These are phyloP conservation scores for Mesotaenium endlicherianum DNA, from an alignment of 139 green algal genomes.

Conservation along the genomic window DNA sequence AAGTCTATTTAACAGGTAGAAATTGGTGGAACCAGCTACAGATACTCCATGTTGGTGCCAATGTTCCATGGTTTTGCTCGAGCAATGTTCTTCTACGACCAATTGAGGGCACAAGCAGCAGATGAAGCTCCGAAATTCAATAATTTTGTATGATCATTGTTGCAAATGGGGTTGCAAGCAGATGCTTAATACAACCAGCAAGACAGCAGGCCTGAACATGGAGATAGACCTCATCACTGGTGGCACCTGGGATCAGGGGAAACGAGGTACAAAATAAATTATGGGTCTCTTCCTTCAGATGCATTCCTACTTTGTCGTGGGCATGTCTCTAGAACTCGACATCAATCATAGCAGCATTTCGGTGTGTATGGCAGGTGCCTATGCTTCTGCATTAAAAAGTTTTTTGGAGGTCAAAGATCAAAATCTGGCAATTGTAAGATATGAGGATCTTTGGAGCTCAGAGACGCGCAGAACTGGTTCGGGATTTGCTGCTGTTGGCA, in stretches of 20 bases:
- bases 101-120: too few species aligned
- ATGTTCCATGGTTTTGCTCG: too few species aligned
- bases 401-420: constrained; percentile 9
- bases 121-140: not conserved
- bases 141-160: too few species aligned
- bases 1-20: too few species aligned
- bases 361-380: not conserved
- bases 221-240: constrained; percentile 18
- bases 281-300: not conserved
- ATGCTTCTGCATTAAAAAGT: not conserved
- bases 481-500: constrained; percentile 4
- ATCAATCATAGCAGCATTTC: too few species aligned
- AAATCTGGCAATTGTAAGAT: not conserved
- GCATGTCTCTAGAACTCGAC: too few species aligned
- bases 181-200: constrained; percentile 10
- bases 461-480: not conserved
- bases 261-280: not conserved
- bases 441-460: constrained; percentile 16
- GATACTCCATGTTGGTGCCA: too few species aligned
- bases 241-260: not conserved
- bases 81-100: too few species aligned
- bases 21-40: too few species aligned
- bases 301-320: too few species aligned
- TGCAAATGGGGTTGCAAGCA: not conserved
- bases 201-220: constrained; percentile 15